Evolutionary conservation across 2,329 filamentous ascomycete species (phyloP).

Genomic region (Alternaria consortialis): DNA sequence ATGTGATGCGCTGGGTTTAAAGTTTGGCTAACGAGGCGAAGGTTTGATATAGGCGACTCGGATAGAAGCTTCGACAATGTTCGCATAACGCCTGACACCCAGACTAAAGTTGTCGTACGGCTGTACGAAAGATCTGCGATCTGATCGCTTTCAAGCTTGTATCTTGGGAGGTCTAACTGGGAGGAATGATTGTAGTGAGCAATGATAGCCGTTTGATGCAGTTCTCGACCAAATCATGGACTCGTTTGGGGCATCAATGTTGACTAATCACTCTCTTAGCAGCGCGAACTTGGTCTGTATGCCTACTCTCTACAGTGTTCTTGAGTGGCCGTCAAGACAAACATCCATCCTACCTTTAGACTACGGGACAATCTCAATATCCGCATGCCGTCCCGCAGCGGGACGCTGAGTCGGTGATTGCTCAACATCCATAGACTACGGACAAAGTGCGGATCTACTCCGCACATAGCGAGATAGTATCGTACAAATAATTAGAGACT

Average conservation of each 20-base stretch:
- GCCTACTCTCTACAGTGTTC: not conserved
- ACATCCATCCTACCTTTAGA: not conserved
- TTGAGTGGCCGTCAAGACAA: not conserved
- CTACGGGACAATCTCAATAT: not conserved
- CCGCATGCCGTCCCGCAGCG: not conserved
- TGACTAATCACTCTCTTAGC: not conserved
- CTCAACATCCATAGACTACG: no score
- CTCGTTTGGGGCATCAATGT: no score
- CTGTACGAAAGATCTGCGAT: not conserved
- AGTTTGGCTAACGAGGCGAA: not conserved
- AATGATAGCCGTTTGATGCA: not conserved
- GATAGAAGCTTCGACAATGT: not conserved
- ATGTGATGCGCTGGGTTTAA: not conserved
- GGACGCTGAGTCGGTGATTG: no score
- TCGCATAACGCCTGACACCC: not conserved
- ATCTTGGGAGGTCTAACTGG: not conserved
- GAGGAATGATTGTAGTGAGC: not conserved
- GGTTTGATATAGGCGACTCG: not conserved
- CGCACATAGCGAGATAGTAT: not conserved
- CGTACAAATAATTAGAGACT: not conserved
- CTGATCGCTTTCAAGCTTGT: not conserved
- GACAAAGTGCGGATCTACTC: not conserved
- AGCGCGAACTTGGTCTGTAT: not conserved
- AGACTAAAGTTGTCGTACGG: not conserved
- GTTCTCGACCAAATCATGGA: not conserved